Conservation (phyloP, 352 stramenopile species). For the Aphanomyces invadans region DNA sequence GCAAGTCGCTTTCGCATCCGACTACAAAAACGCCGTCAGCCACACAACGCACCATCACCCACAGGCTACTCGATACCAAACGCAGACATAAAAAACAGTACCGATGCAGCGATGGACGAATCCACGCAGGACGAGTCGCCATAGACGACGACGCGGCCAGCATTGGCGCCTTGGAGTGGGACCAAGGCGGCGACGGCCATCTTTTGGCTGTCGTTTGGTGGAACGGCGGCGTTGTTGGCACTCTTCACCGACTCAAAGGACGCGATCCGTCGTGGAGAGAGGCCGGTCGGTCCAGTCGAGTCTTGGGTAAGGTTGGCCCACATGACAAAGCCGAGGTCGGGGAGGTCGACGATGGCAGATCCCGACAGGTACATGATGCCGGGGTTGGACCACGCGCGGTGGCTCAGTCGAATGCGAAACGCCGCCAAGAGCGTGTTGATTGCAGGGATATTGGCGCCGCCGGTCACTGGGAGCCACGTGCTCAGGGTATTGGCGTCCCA, state of each 20-base stretch:
- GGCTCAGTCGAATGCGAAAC: constrained; percentile 62
- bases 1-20: neutral
- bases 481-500: constrained; percentile 81
- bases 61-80: no score
- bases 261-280: no score
- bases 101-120: constrained; percentile 29
- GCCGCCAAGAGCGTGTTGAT: constrained; percentile 55
- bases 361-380: constrained; percentile 39
- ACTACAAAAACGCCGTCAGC: neutral
- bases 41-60: no score
- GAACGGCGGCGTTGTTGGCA: no score
- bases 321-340: neutral
- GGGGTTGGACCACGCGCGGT: constrained; percentile 44
- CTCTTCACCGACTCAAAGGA: no score
- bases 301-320: constrained; percentile 2
- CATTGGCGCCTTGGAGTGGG: constrained; percentile 48
- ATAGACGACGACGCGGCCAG: constrained; percentile 65
- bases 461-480: constrained; percentile 68
- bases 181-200: constrained; percentile 63
- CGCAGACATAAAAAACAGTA: no score
- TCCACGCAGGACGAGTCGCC: constrained; percentile 70
- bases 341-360: constrained; percentile 4
- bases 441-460: constrained; percentile 64
- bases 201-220: neutral
- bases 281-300: no score